These are phyloP conservation scores for Syzygium oleosum DNA, from an alignment of 345 rosid species.

Conservation along the genomic window DNA sequence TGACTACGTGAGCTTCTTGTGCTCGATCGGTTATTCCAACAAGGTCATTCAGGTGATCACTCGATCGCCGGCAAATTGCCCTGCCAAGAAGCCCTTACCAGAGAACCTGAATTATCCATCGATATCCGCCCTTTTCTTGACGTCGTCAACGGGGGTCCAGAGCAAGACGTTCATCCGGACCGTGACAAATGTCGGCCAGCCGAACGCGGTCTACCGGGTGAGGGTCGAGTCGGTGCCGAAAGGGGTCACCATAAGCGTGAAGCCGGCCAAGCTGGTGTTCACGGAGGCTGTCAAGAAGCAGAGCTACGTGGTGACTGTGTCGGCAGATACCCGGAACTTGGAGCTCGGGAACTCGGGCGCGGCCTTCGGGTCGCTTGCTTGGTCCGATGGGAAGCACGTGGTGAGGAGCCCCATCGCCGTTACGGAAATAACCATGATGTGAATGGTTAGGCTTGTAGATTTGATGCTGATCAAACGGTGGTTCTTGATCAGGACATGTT, in stretches of 20 bases:
- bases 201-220: slow-evolving; percentile 25
- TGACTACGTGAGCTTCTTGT: slow-evolving; percentile 62
- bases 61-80: slow-evolving; percentile 41
- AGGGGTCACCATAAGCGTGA: slow-evolving; percentile 52
- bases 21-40: slow-evolving; percentile 60
- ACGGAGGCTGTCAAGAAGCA: slow-evolving; percentile 31
- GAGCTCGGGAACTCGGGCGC: slow-evolving; percentile 57
- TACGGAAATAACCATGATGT: slow-evolving; percentile 50
- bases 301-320: slow-evolving; percentile 49
- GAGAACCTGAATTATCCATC: slow-evolving; percentile 83
- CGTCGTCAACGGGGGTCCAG: slow-evolving; percentile 17
- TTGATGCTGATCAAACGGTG: background rate
- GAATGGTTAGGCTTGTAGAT: background rate
- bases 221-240: slow-evolving; percentile 40
- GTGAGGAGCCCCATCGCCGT: slow-evolving; percentile 72
- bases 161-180: slow-evolving; percentile 49
- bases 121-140: slow-evolving; percentile 52
- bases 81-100: slow-evolving; percentile 42
- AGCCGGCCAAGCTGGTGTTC: slow-evolving; percentile 49
- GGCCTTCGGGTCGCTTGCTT: slow-evolving; percentile 59
- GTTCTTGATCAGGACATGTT: background rate
- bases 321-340: slow-evolving; percentile 36
- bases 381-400: slow-evolving; percentile 70
- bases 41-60: slow-evolving; percentile 69
- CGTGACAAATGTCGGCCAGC: slow-evolving; percentile 59